Evolutionary conservation across 768 basidiomycete species (phyloP).

Genomic region (Rhodotorula babjevae): DNA sequence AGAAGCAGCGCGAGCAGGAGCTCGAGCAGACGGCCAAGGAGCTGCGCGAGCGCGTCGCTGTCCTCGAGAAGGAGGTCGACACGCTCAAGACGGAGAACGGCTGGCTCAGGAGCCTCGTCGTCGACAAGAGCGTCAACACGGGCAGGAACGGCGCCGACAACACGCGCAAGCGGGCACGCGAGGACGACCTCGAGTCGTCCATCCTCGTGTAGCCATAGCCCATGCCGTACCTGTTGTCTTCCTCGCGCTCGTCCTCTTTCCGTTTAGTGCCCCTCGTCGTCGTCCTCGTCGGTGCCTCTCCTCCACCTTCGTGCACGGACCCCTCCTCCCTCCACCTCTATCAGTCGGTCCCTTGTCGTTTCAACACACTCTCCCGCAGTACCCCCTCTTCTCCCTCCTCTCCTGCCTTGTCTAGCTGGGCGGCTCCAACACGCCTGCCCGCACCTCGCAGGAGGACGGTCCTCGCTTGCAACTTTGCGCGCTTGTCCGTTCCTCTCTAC

Average conservation of each 20-base stretch:
- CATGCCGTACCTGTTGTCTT: neutral
- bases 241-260: neutral
- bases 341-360: neutral
- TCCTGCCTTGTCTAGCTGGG: neutral
- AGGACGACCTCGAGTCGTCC: neutral
- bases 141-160: slow-evolving; percentile 2
- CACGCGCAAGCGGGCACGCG: neutral
- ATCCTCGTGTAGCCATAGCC: slow-evolving; percentile 16
- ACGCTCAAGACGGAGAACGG: slow-evolving; percentile 80
- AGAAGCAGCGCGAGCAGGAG: slow-evolving; percentile 90
- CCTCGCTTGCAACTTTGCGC: neutral
- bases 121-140: slow-evolving; percentile 45
- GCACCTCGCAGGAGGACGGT: neutral
- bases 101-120: slow-evolving; percentile 84
- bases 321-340: neutral
- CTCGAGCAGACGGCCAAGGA: slow-evolving; percentile 80
- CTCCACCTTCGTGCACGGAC: neutral
- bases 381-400: neutral
- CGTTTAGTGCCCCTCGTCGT: neutral
- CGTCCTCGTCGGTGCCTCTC: neutral
- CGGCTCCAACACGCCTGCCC: slow-evolving; percentile 2
- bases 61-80: slow-evolving; percentile 88
- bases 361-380: neutral
- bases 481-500: neutral
- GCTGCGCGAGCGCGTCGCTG: slow-evolving; percentile 68